These are phyloP conservation scores for Aaosphaeria arxii DNA, from an alignment of 2,329 filamentous ascomycete species.

Conservation along the genomic window DNA sequence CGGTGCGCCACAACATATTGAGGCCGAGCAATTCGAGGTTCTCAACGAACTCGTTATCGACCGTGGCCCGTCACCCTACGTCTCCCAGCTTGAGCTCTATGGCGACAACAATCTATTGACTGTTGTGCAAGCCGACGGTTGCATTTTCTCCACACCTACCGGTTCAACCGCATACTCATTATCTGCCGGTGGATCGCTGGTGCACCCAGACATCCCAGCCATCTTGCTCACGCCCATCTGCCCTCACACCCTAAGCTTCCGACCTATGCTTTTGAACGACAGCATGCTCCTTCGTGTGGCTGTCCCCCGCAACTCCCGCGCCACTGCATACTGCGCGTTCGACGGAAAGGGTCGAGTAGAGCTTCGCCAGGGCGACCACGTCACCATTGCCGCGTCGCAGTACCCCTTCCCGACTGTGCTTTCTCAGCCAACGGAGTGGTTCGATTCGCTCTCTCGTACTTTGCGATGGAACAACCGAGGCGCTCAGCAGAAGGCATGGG, in stretches of 20 bases:
- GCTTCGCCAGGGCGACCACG: constrained; percentile 87
- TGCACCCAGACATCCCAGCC: constrained; percentile 94
- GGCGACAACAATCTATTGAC: constrained; percentile 94
- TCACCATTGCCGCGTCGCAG: constrained; percentile 92
- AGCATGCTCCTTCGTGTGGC: constrained; percentile 88
- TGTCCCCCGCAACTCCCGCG: constrained; percentile 79
- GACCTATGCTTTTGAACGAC: constrained; percentile 96
- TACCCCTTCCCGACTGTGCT: constrained; percentile 98
- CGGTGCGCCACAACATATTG: constrained; percentile 64
- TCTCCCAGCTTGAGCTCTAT: constrained; percentile 94
- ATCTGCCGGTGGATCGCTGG: constrained; percentile 89
- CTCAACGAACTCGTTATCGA: constrained; percentile 98
- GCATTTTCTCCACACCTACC: constrained; percentile 96
- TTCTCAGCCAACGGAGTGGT: constrained; percentile 88
- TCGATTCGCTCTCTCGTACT: constrained; percentile 88
- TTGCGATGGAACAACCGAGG: constrained; percentile 93
- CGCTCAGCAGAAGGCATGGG: constrained; percentile 85
- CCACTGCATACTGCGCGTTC: constrained; percentile 94
- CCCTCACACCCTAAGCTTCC: constrained; percentile 93
- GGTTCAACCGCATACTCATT: constrained; percentile 90
- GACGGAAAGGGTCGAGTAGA: constrained; percentile 96
- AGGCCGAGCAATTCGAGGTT: constrained; percentile 95
- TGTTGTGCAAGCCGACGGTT: constrained; percentile 93
- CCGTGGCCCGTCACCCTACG: constrained; percentile 91
- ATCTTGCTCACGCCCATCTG: constrained; percentile 97